Conservation (phyloP, 2,329 filamentous ascomycete genomes). For the Botrytis medusae region DNA sequence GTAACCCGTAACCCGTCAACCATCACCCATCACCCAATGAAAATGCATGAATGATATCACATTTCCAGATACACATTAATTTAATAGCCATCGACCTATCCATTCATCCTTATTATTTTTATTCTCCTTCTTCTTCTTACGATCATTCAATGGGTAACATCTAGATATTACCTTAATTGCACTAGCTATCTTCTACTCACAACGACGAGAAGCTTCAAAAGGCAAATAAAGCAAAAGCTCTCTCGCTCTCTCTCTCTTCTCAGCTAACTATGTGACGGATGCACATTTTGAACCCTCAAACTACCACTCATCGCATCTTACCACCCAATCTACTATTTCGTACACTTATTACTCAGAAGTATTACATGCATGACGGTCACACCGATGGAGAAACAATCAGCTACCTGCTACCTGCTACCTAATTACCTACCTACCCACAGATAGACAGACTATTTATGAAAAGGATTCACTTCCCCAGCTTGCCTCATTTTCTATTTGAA, state of each 20-base stretch:
- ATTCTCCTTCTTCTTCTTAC: too few species aligned
- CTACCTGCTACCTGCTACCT: background rate
- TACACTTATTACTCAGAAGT: background rate
- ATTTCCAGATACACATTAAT: background rate
- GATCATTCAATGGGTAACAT: background rate
- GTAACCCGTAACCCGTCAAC: too few species aligned
- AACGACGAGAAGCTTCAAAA: background rate
- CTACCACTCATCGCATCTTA: background rate
- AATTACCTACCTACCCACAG: background rate
- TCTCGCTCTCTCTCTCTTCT: background rate
- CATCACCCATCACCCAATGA: background rate
- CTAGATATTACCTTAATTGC: background rate
- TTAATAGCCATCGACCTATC: background rate
- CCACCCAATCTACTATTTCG: background rate
- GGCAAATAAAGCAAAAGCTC: background rate
- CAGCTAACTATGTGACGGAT: background rate
- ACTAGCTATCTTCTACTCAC: background rate
- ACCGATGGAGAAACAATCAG: background rate
- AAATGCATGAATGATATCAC: background rate
- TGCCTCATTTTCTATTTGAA: background rate
- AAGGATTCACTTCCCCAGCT: background rate
- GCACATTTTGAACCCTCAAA: background rate
- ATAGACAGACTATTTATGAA: background rate
- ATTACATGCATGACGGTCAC: slow-evolving; percentile 1
- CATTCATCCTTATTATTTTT: too few species aligned